A percentile compares a stretch with the other conserved stretches of the same genome.
These are phyloP conservation scores for Uromyces viciae-fabae DNA, from an alignment of 1,284 basidiomycete genomes.

Conservation along the genomic window DNA sequence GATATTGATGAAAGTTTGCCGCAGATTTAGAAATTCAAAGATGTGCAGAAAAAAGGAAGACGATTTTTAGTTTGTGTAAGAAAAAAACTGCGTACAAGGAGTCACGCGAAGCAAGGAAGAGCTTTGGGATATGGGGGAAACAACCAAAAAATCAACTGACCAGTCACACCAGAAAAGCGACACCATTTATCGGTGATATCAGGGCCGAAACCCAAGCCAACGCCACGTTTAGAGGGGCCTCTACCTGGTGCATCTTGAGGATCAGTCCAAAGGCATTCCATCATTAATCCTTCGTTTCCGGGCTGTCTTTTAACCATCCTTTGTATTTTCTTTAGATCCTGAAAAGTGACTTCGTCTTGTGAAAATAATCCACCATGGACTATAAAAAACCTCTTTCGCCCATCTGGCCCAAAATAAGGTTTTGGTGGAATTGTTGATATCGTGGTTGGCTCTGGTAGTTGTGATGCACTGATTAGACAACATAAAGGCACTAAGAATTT, in stretches of 20 bases:
- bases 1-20: slow-evolving; percentile 75
- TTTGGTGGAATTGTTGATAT: slow-evolving; percentile 53
- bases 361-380: slow-evolving; percentile 96
- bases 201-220: slow-evolving; percentile 91
- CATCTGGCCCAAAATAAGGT: slow-evolving; percentile 62
- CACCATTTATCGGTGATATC: slow-evolving; percentile 59
- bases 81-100: too few relatives aligned
- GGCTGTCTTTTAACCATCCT: slow-evolving; percentile 79
- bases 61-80: too few relatives aligned
- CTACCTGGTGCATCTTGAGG: slow-evolving; percentile 86
- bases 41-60: too few relatives aligned
- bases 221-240: slow-evolving; percentile 93
- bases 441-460: slow-evolving; percentile 60
- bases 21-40: slow-evolving; percentile 76
- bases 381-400: slow-evolving; percentile 84
- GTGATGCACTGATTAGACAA: slow-evolving; percentile 73
- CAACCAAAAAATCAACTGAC: not conserved
- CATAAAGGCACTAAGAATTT: slow-evolving; percentile 79
- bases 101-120: too few relatives aligned
- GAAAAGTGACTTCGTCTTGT: slow-evolving; percentile 85
- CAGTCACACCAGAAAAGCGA: slow-evolving; percentile 49
- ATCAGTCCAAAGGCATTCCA: slow-evolving; percentile 68
- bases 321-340: slow-evolving; percentile 82
- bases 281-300: slow-evolving; percentile 92
- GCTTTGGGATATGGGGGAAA: too few relatives aligned